Evolutionary conservation across 768 basidiomycete species (phyloP).

Genomic region (Suillus lakei): DNA sequence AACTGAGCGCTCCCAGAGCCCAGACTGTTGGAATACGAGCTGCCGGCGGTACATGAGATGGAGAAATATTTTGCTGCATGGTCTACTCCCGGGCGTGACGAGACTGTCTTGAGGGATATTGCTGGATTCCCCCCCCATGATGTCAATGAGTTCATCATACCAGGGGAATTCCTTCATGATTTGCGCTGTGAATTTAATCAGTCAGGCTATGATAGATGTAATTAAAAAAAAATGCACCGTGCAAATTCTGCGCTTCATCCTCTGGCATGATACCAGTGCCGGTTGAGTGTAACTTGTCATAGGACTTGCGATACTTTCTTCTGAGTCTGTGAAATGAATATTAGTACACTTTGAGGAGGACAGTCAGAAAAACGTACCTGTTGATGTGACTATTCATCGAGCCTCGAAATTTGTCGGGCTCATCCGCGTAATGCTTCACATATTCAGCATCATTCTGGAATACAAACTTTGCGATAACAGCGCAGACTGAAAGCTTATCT

Average conservation of each 20-base stretch:
- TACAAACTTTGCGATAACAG: neutral
- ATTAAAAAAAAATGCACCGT: neutral
- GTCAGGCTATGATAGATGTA: too few species aligned
- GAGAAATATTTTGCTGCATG: too few species aligned
- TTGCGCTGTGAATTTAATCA: too few species aligned
- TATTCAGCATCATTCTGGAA: neutral
- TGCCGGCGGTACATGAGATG: too few species aligned
- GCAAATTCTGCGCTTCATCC: neutral
- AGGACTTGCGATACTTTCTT: neutral
- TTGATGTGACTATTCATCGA: slow-evolving; percentile 3
- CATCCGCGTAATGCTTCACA: too few species aligned
- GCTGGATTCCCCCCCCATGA: too few species aligned
- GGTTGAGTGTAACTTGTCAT: neutral
- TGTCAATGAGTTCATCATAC: too few species aligned
- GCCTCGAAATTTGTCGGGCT: neutral
- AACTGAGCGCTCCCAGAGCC: too few species aligned
- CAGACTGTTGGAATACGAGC: too few species aligned
- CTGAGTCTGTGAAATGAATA: neutral
- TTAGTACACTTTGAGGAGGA: neutral
- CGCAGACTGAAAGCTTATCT: neutral
- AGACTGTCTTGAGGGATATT: too few species aligned
- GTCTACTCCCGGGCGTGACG: too few species aligned
- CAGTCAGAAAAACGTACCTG: neutral
- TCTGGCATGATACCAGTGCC: neutral
- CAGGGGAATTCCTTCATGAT: too few species aligned